Percentiles rank a stretch among this genome's conserved stretches.
phyloP scores from a whole-genome alignment of 2,329 filamentous ascomycete genomes.

The Fusarium palustre region DNA sequence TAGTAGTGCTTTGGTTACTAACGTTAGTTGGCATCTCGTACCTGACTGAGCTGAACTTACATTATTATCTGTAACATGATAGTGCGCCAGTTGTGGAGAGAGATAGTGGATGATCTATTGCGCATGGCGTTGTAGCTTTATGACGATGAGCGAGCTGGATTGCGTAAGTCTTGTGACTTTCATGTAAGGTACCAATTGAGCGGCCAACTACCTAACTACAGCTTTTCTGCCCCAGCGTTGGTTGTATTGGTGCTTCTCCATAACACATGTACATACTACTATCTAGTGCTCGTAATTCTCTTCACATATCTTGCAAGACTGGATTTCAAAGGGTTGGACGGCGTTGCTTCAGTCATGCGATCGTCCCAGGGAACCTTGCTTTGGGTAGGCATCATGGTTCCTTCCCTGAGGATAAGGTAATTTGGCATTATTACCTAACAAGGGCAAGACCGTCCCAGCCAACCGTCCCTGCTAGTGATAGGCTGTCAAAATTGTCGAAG shows the following conservation, averaged over 20 bases:
- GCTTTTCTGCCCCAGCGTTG: neutral
- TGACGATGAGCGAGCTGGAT: constrained; percentile 37
- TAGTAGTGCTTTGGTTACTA: constrained; percentile 3
- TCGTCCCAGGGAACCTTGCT: constrained; percentile 10
- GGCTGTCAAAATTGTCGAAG: constrained; percentile 24
- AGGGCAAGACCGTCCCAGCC: constrained; percentile 32
- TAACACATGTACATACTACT: neutral
- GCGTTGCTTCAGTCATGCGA: constrained; percentile 37
- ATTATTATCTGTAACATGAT: constrained; percentile 25
- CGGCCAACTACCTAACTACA: neutral
- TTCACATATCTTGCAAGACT: neutral
- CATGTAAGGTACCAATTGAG: constrained; percentile 9
- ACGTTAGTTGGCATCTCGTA: constrained; percentile 27
- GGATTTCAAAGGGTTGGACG: constrained; percentile 28
- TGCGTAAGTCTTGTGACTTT: constrained; percentile 39
- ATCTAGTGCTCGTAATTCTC: neutral
- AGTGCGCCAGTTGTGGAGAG: constrained; percentile 33
- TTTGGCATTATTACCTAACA: constrained; percentile 31
- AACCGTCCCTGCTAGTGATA: constrained; percentile 34
- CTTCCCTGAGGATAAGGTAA: constrained; percentile 26
- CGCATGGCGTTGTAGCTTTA: constrained; percentile 25
- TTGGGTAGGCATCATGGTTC: constrained; percentile 11
- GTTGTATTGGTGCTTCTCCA: constrained; percentile 7
- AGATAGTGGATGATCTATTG: constrained; percentile 38
- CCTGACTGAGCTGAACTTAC: constrained; percentile 30